Base-by-base conservation (phyloP, 768 basidiomycete genomes). In the Mycena capillaripes region DNA sequence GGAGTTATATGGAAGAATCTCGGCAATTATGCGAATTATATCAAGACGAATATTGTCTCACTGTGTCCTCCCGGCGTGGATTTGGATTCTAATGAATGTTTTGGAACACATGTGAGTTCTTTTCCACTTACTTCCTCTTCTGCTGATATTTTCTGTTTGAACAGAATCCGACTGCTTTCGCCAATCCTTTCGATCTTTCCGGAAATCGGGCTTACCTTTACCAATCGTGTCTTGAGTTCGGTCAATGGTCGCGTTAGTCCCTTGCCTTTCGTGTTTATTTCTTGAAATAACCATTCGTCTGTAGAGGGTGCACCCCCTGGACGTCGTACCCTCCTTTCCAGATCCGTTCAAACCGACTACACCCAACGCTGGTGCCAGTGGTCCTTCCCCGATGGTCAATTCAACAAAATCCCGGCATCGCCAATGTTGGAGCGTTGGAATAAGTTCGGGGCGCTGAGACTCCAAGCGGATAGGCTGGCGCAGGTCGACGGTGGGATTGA, bases 401-500 rank as follows among this genome's bases (percentile, higher is more conserved):
- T 53, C 57, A 71, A 59, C 63, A 65, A 5, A 27, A 53, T 71
- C 57, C 70, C 70, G 27, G 63, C 63, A 53, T 44, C 63, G 29
- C 70, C 70, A 8, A 42, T 44, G 1, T 53, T 65, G 70, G 70
- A 71, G 70, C 56, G 70, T 23, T 71, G 70, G 70, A 71, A 71
- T 52, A 71, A 71, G 48, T 71, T 65, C 57, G 70, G 70, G 21
- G 70, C 27, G 57, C 30, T 65, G 14, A 52, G 19, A 27, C 53
- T 71, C 11, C 70, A 71, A 42, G 70, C 57, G 9, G 63, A 71
- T n/a, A 59, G 70, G 63, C 57, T 71, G 56, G 70, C 63, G 27
- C 70, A 71, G 38, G 70, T 71, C 10, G 70, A 71, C 48, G 70
- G 70, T 21, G 70, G 63, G 25, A 65, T 65, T 25, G 70, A 71